Evolutionary conservation across 2,329 filamentous ascomycete genomes (phyloP), one percentile per base, ranked within the genome.

Genomic region (Helminthosporium solani): DNA sequence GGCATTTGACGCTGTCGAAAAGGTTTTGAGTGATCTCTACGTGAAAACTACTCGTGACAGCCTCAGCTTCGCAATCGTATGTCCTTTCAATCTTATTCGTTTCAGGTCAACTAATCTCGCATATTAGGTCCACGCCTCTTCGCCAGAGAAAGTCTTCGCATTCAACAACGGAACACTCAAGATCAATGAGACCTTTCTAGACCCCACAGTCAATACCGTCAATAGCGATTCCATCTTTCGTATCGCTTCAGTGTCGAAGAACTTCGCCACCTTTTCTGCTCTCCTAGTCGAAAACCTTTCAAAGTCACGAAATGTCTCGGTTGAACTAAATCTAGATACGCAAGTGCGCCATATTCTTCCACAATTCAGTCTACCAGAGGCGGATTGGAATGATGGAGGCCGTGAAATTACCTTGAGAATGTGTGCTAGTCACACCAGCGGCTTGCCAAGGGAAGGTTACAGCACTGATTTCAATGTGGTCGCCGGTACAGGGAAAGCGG

Each of bases 361-460:
- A 0, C 39, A 52, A 2, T 66, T 67, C 15, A 38, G 48, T 3
- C 47, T 67, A 0, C 54, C 51, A 2, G 30, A 56, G 11, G 40
- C 33, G 19, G 64, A 67, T 44, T 67, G 64, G 64, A 35, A 53
- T 15, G 53, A 62, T 44, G 64, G 64, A 2, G 64, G 64, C 7
- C 62, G 57, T 20, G 62, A 65, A 8, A 66, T 67, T 23, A 65
- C 63, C 0, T 35, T 67, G 21, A 46, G 53, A 3, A 65, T 67
- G 63, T 50, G 66, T n/a, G 63, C 61, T 3, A 64, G 57, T n/a
- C 63, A 67, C 15, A 67, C 49, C 7, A 56, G 59, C 4, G 64
- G 64, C 1, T 37, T 66, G 7, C 50, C 62, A 7, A 34, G 64
- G 11, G 64, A 67, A 23, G 60, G 60, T n/a, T 67, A 61, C 34